phyloP scores from a whole-genome alignment of 2,329 filamentous ascomycete species.

The Dothideomycetes sp. region DNA sequence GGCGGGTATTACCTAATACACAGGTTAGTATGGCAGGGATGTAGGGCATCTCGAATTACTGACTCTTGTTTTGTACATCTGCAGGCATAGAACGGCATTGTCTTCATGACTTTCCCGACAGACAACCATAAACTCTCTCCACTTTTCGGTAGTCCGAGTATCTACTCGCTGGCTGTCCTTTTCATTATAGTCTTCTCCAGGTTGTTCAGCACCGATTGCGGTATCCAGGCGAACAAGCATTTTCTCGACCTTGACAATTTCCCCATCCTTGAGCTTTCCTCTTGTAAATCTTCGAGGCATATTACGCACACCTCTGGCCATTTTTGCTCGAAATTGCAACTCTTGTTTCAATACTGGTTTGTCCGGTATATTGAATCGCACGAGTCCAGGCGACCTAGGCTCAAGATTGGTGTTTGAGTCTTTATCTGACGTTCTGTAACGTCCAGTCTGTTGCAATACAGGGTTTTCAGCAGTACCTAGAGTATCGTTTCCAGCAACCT shows the following conservation, averaged over 20 bases:
- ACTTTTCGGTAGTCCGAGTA: conserved; percentile 51
- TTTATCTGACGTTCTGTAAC: too few species aligned
- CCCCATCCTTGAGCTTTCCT: conserved; percentile 42
- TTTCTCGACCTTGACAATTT: conserved; percentile 58
- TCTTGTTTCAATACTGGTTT: conserved; percentile 28
- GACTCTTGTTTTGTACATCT: conserved; percentile 48
- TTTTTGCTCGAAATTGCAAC: conserved; percentile 30
- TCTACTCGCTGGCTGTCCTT: conserved; percentile 52
- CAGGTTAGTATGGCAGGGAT: conserved; percentile 25
- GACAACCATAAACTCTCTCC: conserved; percentile 55
- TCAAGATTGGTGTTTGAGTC: not conserved
- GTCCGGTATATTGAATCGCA: conserved; percentile 36
- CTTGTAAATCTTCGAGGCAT: conserved; percentile 29
- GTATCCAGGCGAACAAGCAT: conserved; percentile 57
- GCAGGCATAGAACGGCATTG: conserved; percentile 46
- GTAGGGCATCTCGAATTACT: conserved; percentile 19
- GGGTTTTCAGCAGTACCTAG: not conserved
- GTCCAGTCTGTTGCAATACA: not conserved
- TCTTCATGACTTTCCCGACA: conserved; percentile 50
- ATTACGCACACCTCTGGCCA: conserved; percentile 31
- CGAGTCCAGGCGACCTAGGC: conserved; percentile 18
- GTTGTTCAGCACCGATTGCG: conserved; percentile 33
- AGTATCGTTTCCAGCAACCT: not conserved
- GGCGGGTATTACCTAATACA: conserved; percentile 46
- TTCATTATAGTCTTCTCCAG: conserved; percentile 55